Evolutionary conservation across 306 rosid species (phyloP), one percentile per base, ranked within the genome.

Genomic region (Fagus sylvatica): DNA sequence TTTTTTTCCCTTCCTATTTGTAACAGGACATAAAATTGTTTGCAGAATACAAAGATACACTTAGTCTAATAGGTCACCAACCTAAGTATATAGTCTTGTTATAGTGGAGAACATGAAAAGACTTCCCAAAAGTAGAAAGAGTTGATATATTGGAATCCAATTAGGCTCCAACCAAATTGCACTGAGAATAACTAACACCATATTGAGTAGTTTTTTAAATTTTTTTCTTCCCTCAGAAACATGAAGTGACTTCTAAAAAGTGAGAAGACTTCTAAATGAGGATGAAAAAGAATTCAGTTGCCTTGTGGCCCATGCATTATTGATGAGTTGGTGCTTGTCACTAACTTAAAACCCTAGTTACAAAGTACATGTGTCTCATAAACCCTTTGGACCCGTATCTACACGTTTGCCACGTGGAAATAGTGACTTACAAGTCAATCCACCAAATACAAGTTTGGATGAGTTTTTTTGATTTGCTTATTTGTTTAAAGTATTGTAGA

Each of bases 161-260:
- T 17, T 2, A 17, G 32, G 16, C 19, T 39, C 17, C 71, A 66
- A 66, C 71, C 51, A 66, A 39, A n/a, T 17, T 62, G 69, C 42
- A 36, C 69, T 62, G 69, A 62, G 43, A 34, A 62, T 39, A 15
- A 62, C 19, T 34, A 55, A 55, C 51, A 60, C 67, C 12, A 15
- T 33, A 60, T 15, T 34, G 15, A 33, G 36, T 2, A 12, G 39
- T 61, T 10, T 9, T 34, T 12, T 15, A 4, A 6, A 2, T 34
- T 12, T 2, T 11, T 36, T 36, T 15, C 13, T 15, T 15, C 13
- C 10, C 4, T 17, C 30, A 37, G 49, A 39, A 39, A 66, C 49
- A 66, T n/a, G 71, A 66, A 66, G 71, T 22, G 71, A 66, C 71
- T 66, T 66, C 49, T 6, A 37, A 66, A 66, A 66, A 28, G 49